These are phyloP conservation scores for Aspergillus caelatus DNA, from an alignment of 2,329 filamentous ascomycete genomes.

Conservation along the genomic window DNA sequence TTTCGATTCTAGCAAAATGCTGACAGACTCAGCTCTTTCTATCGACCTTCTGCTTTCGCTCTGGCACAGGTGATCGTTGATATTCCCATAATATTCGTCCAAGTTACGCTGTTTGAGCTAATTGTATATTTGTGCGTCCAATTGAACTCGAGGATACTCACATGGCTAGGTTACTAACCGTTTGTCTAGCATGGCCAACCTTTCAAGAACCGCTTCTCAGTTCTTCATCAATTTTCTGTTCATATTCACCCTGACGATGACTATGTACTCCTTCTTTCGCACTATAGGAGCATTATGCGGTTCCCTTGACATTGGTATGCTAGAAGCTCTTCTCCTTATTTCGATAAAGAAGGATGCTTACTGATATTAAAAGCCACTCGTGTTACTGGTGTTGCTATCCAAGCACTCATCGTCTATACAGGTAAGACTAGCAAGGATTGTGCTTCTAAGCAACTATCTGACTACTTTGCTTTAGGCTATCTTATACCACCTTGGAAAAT, in stretches of 20 bases:
- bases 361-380: conserved; percentile 39
- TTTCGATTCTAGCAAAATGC: background rate
- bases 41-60: conserved; percentile 63
- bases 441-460: background rate
- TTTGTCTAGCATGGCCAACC: conserved; percentile 53
- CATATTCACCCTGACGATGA: conserved; percentile 57
- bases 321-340: background rate
- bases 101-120: conserved; percentile 61
- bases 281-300: conserved; percentile 52
- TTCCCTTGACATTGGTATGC: conserved; percentile 52
- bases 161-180: conserved; percentile 9
- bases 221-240: conserved; percentile 65
- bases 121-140: conserved; percentile 59
- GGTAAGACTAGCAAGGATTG: conserved; percentile 24
- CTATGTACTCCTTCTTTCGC: conserved; percentile 59
- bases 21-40: conserved; percentile 56
- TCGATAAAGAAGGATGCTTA: background rate
- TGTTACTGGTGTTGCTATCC: conserved; percentile 53
- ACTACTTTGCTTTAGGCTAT: conserved; percentile 52
- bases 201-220: conserved; percentile 59
- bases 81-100: conserved; percentile 59
- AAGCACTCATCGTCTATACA: conserved; percentile 62
- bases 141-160: too few relatives aligned
- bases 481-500: conserved; percentile 64
- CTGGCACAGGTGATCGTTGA: conserved; percentile 62